These are phyloP conservation scores for Leccinellum luteum DNA, from an alignment of 768 basidiomycete genomes.

Conservation along the genomic window DNA sequence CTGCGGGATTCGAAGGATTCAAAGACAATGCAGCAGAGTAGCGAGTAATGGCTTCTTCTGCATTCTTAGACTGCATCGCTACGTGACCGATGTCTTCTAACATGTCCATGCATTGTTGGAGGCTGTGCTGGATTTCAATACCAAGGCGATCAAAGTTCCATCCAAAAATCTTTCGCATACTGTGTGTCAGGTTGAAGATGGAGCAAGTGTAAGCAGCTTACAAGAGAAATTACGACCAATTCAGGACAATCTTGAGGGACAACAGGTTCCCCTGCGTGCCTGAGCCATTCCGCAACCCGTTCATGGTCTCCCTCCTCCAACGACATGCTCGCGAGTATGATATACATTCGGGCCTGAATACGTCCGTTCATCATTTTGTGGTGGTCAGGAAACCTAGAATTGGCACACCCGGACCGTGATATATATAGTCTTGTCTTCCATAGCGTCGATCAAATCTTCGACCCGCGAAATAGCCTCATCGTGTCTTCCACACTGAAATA, in stretches of 20 bases:
- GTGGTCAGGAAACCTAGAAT: background rate
- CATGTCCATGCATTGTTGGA: background rate
- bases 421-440: background rate
- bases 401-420: slow-evolving; percentile 1
- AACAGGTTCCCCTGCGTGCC: background rate
- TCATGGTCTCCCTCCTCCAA: background rate
- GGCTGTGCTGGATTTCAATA: background rate
- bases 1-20: background rate
- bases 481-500: slow-evolving; percentile 8
- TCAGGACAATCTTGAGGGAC: background rate
- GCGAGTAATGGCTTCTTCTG: background rate
- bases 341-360: slow-evolving; percentile 7
- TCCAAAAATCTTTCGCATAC: slow-evolving; percentile 4
- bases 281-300: background rate
- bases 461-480: slow-evolving; percentile 4
- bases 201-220: background rate
- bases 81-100: background rate
- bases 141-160: slow-evolving; percentile 12
- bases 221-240: slow-evolving; percentile 7
- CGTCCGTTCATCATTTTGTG: background rate
- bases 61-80: background rate
- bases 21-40: background rate
- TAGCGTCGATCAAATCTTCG: background rate
- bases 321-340: background rate
- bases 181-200: background rate